Conservation (phyloP, 1,284 basidiomycete species). For the Tilletia indica region DNA sequence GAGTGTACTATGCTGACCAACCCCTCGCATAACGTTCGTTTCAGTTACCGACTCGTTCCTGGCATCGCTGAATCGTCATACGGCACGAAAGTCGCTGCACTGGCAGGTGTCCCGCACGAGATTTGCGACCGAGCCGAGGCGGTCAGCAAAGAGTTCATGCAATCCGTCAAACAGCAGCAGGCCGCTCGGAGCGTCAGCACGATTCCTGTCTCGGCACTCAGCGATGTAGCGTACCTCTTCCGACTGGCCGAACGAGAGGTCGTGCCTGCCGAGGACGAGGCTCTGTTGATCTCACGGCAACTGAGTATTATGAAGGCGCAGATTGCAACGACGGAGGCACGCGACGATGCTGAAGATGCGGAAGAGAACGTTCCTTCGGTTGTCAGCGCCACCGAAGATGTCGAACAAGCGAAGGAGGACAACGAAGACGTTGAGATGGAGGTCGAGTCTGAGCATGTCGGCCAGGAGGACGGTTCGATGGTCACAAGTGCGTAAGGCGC, state of each 20-base stretch:
- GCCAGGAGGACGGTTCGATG: background rate
- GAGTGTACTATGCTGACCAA: background rate
- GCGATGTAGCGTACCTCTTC: slow-evolving; percentile 52
- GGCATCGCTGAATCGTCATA: slow-evolving; percentile 82
- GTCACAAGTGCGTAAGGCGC: slow-evolving; percentile 7
- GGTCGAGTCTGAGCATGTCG: background rate
- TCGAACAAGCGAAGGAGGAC: background rate
- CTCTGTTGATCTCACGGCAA: slow-evolving; percentile 29
- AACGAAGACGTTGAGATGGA: background rate
- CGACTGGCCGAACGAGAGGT: slow-evolving; percentile 25
- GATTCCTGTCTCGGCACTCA: slow-evolving; percentile 43
- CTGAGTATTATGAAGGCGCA: slow-evolving; percentile 43
- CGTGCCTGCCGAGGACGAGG: slow-evolving; percentile 19
- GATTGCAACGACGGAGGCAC: slow-evolving; percentile 22
- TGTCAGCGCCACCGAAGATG: background rate
- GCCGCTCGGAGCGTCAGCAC: slow-evolving; percentile 39
- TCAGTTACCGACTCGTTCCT: slow-evolving; percentile 50
- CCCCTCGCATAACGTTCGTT: background rate
- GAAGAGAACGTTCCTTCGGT: background rate
- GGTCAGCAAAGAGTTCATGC: slow-evolving; percentile 47
- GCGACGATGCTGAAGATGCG: too few species aligned
- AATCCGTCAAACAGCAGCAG: slow-evolving; percentile 39
- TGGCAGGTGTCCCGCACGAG: slow-evolving; percentile 49
- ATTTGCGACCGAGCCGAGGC: slow-evolving; percentile 50
- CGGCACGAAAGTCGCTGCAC: slow-evolving; percentile 58